Evolutionary conservation across 768 basidiomycete genomes (phyloP).

Genomic region (Mycena maculata): DNA sequence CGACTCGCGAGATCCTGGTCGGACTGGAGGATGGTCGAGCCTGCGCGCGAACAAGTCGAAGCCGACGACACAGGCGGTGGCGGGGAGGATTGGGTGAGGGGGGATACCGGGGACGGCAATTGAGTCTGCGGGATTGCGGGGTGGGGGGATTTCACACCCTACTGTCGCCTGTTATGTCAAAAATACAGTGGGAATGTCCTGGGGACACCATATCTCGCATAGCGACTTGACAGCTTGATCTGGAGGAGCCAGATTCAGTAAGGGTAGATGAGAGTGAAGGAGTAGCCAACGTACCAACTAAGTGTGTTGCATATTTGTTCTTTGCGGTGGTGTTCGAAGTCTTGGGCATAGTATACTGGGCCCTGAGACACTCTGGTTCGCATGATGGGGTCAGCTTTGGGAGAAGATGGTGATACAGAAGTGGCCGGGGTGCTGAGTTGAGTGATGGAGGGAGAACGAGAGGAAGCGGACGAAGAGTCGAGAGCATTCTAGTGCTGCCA

Average conservation of each 20-base stretch:
- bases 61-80: no score
- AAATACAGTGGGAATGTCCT: constrained; percentile 75
- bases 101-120: no score
- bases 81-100: no score
- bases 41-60: no score
- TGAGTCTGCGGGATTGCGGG: no score
- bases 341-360: constrained; percentile 39
- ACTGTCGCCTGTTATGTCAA: constrained; percentile 49
- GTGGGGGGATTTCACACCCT: constrained; percentile 33
- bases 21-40: no score
- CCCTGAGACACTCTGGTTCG: constrained; percentile 42
- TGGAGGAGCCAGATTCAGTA: constrained; percentile 45
- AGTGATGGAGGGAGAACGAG: constrained; percentile 54
- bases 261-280: constrained; percentile 4
- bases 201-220: no score
- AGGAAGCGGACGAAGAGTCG: constrained; percentile 49
- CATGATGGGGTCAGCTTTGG: constrained; percentile 45
- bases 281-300: constrained; percentile 72
- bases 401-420: constrained; percentile 61
- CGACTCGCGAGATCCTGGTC: no score
- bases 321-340: constrained; percentile 49
- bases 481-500: constrained; percentile 83
- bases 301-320: constrained; percentile 73
- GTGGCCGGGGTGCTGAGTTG: constrained; percentile 71
- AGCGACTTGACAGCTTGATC: constrained; percentile 85